Percentiles rank a stretch among this genome's conserved stretches.
Evolutionary conservation across 2,329 filamentous ascomycete species (phyloP).

Genomic region (Fusarium sp.): DNA sequence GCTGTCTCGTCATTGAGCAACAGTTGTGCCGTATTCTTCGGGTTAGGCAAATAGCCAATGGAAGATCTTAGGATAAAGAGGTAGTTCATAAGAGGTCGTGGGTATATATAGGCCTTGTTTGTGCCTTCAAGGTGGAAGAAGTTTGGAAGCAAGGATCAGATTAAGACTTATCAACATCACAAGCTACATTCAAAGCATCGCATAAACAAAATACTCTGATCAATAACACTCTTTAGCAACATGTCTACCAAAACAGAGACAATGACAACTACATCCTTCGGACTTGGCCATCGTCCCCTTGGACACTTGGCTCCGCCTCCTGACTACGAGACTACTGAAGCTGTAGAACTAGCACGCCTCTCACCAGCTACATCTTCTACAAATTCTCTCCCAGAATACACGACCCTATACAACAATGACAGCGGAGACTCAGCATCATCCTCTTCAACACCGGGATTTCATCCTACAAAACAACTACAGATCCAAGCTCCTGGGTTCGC

Average conservation of each 20-base stretch:
- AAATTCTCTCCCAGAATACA: slow-evolving; percentile 44
- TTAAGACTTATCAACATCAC: not conserved
- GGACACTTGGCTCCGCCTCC: slow-evolving; percentile 41
- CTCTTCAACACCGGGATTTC: slow-evolving; percentile 46
- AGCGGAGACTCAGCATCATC: not conserved
- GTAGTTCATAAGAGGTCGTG: not conserved
- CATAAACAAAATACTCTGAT: not conserved
- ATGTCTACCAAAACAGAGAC: slow-evolving; percentile 20
- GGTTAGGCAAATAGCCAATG: slow-evolving; percentile 1
- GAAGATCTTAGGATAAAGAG: not conserved
- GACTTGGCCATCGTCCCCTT: slow-evolving; percentile 14
- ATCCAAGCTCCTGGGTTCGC: slow-evolving; percentile 59
- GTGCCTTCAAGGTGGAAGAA: not conserved
- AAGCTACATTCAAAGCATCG: not conserved
- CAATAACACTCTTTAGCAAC: not conserved
- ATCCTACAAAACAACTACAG: slow-evolving; percentile 57
- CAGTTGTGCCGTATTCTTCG: slow-evolving; percentile 30
- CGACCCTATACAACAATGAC: slow-evolving; percentile 5
- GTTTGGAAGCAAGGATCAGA: not conserved
- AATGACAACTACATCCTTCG: not conserved
- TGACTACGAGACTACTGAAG: slow-evolving; percentile 39
- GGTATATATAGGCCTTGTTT: slow-evolving; percentile 13
- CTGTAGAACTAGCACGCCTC: slow-evolving; percentile 40
- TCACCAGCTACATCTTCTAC: slow-evolving; percentile 41
- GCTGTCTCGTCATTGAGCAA: slow-evolving; percentile 3